Evolutionary conservation across 2,329 filamentous ascomycete genomes (phyloP), one percentile per base, ranked within the genome.

Genomic region (Alternaria arbusti): DNA sequence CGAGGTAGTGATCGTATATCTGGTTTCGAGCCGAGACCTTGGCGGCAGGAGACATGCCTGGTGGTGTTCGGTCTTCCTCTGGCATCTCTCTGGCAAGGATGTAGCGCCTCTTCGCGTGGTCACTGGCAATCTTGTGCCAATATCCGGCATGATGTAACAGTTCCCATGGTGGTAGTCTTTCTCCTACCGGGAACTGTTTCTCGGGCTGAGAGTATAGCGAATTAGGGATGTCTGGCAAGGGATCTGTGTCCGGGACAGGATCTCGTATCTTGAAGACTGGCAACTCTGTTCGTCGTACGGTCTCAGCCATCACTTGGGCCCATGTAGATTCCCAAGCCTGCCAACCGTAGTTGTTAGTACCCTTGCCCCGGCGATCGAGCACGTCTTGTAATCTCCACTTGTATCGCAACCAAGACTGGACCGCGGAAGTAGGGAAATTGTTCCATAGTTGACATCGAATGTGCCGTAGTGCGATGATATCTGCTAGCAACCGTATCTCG

Each of bases 271-370:
- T 75, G 63, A 87, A 83, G 0, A 79, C 70, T 5, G 84, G 83
- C 17, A 88, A 71, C 17, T 85, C 82, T 23, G 86, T 84, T 54
- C 84, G 82, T 47, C 83, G 82, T 17, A 90, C 84, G 6, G 89
- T 78, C 64, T 90, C 82, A 5, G 86, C 87, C 86, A 90, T 89
- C 26, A 86, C 80, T 64, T 84, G 82, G 15, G 87, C 86, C 89
- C 88, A 90, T 59, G 92, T 87, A 44, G 92, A 89, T 81, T 97
- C 91, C 94, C 95, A 99, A 2, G 95, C 94, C 74, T 93, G 88
- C 92, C 94, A 98, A 6, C 93, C 93, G 78, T 98, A 98, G 69
- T 93, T 97, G 30, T 89, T 88, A 3, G 92, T 94, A 1, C 95
- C 95, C 71, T 92, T 92, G 5, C 94, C 94, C 69, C 91, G 89